Base-by-base conservation (phyloP, 345 rosid species). In the Noccaea bulbosa region DNA sequence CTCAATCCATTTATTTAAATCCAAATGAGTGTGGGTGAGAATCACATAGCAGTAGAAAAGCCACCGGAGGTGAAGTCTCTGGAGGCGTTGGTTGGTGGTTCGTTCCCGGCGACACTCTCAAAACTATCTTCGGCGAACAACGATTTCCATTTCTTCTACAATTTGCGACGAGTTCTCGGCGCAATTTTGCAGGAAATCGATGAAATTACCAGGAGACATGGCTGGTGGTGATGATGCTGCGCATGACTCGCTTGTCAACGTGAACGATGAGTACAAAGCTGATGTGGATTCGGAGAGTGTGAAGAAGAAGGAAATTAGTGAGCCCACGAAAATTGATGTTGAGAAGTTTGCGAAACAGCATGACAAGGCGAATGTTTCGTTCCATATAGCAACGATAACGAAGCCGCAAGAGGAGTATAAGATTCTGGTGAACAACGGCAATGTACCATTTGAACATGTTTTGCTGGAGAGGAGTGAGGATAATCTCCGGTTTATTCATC, bases 381-480 rank as follows among this genome's bases (percentile, higher is more conserved):
- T 88, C 72, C 98, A 93, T 70, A 60, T 86, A 44, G 75, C 91
- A 40, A 78, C 91, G 6, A 81, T 93, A 74, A 79, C 61, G 73
- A 89, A 73, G 75, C 94, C 98, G 12, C 98, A 93, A 65, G 88
- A 87, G 8, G 96, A 81, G 73, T 84, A 77, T 75, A 86, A 54
- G 16, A 89, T 91, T 56, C 37, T 77, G 65, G 93, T 86, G 49
- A 79, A 93, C 74, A 93, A 93, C 65, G 58, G 79, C 2, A 91
- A 87, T 80, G 72, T 64, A 68, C 89, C 89, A 0, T 91, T 93
- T 70, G 83, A 86, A 33, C 98, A 93, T 79, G 85, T 89, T 68
- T 89, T 88, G 95, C 54, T 93, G 85, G 79, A 83, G 75, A 86
- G 41, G 79, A 84, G 80, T 62, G 94, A 85, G n/a, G 93, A 91